These are phyloP conservation scores for Setaria viridis DNA, from an alignment of 202 grass and related monocot genomes.

Conservation along the genomic window DNA sequence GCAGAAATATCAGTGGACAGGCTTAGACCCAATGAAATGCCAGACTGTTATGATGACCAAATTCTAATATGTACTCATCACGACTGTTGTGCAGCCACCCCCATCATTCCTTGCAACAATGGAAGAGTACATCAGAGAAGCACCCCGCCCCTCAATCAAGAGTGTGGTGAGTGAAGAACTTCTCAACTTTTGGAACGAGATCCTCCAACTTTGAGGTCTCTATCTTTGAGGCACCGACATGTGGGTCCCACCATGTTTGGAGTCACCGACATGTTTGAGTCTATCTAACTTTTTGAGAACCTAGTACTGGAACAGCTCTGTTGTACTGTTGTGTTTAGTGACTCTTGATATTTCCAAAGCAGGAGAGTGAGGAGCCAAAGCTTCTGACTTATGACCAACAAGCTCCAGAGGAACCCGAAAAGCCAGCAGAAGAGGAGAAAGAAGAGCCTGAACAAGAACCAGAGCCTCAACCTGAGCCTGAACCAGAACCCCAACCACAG, in stretches of 20 bases:
- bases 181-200: no score
- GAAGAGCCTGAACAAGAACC: constrained; percentile 53
- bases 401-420: constrained; percentile 48
- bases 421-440: constrained; percentile 48
- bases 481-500: constrained; percentile 44
- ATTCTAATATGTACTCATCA: constrained; percentile 20
- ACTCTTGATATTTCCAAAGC: constrained; percentile 36
- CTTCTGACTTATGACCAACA: constrained; percentile 61
- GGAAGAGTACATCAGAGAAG: constrained; percentile 95
- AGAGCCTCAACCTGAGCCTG: constrained; percentile 44
- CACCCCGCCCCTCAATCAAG: constrained; percentile 56
- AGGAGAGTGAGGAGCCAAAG: constrained; percentile 78
- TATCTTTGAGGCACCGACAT: no score
- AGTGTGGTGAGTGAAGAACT: constrained; percentile 56
- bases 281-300: constrained; percentile 1
- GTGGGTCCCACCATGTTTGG: no score
- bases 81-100: constrained; percentile 62
- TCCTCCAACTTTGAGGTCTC: no score
- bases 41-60: background rate
- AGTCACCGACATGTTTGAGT: no score
- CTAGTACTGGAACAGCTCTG: background rate
- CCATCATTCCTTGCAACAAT: constrained; percentile 86
- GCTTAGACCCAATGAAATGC: background rate
- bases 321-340: constrained; percentile 7
- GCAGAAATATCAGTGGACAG: background rate